Base-by-base conservation (phyloP, 2,329 filamentous ascomycete genomes). In the Ophiostoma sp. region DNA sequence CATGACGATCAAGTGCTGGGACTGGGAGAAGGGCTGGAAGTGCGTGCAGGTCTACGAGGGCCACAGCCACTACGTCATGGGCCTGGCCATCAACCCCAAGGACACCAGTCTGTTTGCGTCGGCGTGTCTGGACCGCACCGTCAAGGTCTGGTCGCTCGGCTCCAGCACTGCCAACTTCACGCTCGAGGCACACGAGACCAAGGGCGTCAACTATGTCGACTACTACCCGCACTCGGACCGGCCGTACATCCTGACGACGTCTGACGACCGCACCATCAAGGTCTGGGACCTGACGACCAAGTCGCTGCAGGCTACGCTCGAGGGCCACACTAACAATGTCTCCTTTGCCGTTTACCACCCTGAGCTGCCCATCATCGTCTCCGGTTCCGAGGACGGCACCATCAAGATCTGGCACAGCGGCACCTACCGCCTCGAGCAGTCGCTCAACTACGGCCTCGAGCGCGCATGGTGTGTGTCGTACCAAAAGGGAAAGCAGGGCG, bases 201-300 rank as follows among this genome's bases (percentile, higher is more conserved):
- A 97, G 83, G 94, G 94, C 76, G 95, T 99, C 73, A 99, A 99
- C 81, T 93, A 97, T 78, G 94, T 99, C 76, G 95, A 99, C 78
- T 99, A 90, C 81, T 90, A 90, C 77, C 88, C 88, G 13, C 88
- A 90, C 76, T 89, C 87, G 75, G 89, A 90, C 77, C 90, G 90
- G 79, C 89, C 89, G 35, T 98, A 99, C 78, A 89, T 99, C 65
- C 89, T 99, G 73, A 99, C 95, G 33, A 97, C 94, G 17, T 97
- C 93, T 8, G 95, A 99, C 79, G 95, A 98, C 80, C 89, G 92
- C 76, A 98, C 94, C 0, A 93, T 98, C 76, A 98, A 98, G 84
- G 88, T 99, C 70, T 99, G 95, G 94, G 95, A 99, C 79, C 98
- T 99, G 83, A 98, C 94, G 15, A 98, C 94, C 67, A 99, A 99